Conservation (phyloP, 148 eudicot genomes). For the Fallopia convolvulus region DNA sequence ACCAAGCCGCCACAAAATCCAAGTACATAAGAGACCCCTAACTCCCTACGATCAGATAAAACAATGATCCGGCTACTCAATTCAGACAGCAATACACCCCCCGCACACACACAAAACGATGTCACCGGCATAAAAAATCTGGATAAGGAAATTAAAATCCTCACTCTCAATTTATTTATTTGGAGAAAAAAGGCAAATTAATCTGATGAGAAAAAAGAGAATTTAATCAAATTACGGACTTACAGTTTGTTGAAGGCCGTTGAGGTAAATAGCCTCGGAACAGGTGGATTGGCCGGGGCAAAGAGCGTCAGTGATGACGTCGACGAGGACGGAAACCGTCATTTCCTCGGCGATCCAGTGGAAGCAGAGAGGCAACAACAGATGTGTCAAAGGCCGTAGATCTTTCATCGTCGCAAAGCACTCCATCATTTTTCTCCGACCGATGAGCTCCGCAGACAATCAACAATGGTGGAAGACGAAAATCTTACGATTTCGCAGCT, state of each 20-base stretch:
- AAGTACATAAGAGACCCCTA: background rate
- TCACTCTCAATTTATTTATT: background rate
- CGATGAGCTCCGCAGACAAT: background rate
- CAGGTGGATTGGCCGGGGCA: slow-evolving; percentile 55
- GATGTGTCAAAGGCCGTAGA: slow-evolving; percentile 42
- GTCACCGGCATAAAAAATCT: no score
- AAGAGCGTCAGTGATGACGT: slow-evolving; percentile 68
- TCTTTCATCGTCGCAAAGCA: slow-evolving; percentile 22
- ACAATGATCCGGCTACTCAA: background rate
- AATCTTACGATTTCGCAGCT: background rate
- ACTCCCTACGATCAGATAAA: background rate
- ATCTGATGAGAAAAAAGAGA: background rate
- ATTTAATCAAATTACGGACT: background rate
- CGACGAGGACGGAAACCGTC: slow-evolving; percentile 78
- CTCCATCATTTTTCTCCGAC: slow-evolving; percentile 13
- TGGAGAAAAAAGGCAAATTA: background rate
- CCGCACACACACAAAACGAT: no score
- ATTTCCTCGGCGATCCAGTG: slow-evolving; percentile 88
- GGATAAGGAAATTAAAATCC: background rate
- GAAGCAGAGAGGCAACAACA: slow-evolving; percentile 51
- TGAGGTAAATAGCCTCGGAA: slow-evolving; percentile 65
- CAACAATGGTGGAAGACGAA: background rate
- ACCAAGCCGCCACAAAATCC: background rate
- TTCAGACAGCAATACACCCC: background rate
- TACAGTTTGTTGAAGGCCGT: slow-evolving; percentile 85